Base-by-base conservation (phyloP, 148 eudicot species). In the Nepenthes gracilis region DNA sequence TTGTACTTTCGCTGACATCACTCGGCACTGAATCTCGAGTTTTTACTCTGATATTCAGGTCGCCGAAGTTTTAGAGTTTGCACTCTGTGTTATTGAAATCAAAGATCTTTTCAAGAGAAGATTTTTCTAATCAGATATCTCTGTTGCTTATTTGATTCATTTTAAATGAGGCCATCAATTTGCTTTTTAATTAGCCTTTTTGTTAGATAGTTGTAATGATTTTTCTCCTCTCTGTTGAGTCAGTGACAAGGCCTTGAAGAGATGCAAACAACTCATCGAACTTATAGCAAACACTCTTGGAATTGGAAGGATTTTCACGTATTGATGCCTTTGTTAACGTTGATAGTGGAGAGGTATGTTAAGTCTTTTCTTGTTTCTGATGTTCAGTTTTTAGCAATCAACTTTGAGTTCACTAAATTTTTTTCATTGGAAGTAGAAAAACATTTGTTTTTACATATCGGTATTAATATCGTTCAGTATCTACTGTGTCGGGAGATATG, bases 301-400 rank as follows among this genome's bases (percentile, higher is more conserved):
- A 61, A 61, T 67, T 90, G 43, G 91, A 87, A 85, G 97, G 97
- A 54, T 84, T 90, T 75, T 84, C 97, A 10, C 78, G 97, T 62
- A 84, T 90, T 14, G 97, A 90, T 71, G 95, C 97, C 36, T 90
- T 90, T 71, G 76, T 87, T 59, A 77, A 90, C 58, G 92, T 77
- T 53, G 97, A 90, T 75, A 90, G 58, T 48, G 97, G 97, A 33
- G 87, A 90, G 85, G 97, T 90, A 77, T 70, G 68, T 64, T 63
- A 9, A 59, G 23, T 64, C 36, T 37, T 60, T 66, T 15, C 23
- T 6, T 49, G 34, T 67, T 49, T 49, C 53, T 49, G 15, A 49
- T 49, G 11, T 11, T 40, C 45, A 8, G 23, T 23, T 23, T 23
- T 23, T 23, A 23, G 23, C 23, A 8, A 8, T 40, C 45, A 40